A percentile compares a stretch with the other conserved stretches of the same genome.
Evolutionary conservation across 2,329 filamentous ascomycete genomes (phyloP).

Genomic region (Amauroascus verrucosus): DNA sequence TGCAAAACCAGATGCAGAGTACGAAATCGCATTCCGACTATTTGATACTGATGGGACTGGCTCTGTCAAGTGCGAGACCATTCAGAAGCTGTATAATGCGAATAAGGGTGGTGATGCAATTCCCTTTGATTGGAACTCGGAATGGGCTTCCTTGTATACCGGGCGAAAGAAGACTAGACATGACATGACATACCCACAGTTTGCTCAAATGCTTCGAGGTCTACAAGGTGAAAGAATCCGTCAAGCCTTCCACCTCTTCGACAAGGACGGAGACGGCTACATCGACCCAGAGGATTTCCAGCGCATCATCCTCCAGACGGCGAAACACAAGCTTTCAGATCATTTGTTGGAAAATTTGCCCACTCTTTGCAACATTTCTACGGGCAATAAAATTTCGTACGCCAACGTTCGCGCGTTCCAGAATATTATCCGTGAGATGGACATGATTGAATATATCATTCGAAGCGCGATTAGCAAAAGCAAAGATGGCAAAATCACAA

Average conservation of each 20-base stretch:
- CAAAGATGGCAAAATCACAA: constrained; percentile 81
- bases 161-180: constrained; percentile 80
- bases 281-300: constrained; percentile 94
- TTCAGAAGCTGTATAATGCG: constrained; percentile 72
- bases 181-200: constrained; percentile 88
- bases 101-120: constrained; percentile 80
- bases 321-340: constrained; percentile 92
- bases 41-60: constrained; percentile 83
- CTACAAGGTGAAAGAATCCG: constrained; percentile 91
- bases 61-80: constrained; percentile 78
- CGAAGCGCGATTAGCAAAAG: constrained; percentile 77
- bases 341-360: constrained; percentile 84
- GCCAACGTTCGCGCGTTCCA: constrained; percentile 96
- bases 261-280: constrained; percentile 85
- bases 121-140: constrained; percentile 92
- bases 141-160: constrained; percentile 92
- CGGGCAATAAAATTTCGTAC: constrained; percentile 89
- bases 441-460: constrained; percentile 87
- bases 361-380: constrained; percentile 88
- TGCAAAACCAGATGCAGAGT: constrained; percentile 89
- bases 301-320: constrained; percentile 87
- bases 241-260: constrained; percentile 86
- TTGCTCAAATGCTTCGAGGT: constrained; percentile 94
- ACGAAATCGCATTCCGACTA: constrained; percentile 94
- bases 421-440: constrained; percentile 97